These are phyloP conservation scores for Juncus inflexus DNA, from an alignment of 176 grass and related monocot genomes.

Conservation along the genomic window DNA sequence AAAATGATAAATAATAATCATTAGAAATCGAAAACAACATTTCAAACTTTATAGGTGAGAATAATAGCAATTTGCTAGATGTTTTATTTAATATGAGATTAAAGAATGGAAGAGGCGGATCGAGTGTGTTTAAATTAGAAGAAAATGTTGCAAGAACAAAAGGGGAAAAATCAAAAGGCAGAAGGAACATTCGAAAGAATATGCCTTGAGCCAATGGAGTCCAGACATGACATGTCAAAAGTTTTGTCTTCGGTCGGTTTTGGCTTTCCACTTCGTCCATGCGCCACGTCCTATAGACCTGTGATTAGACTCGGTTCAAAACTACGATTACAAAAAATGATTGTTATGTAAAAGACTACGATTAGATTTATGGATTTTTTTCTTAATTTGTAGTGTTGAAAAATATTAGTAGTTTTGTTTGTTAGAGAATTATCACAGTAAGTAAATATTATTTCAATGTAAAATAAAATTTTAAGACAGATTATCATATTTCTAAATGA, in stretches of 20 bases:
- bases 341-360: neutral
- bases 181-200: conserved; percentile 13
- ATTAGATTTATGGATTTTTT: neutral
- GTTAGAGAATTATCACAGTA: too few species aligned
- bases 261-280: conserved; percentile 7
- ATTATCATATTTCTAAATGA: too few species aligned
- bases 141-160: neutral
- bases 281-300: conserved; percentile 3
- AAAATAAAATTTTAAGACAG: too few species aligned
- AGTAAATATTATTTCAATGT: too few species aligned
- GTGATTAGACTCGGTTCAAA: neutral
- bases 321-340: neutral
- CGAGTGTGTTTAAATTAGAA: conserved; percentile 23
- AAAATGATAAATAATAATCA: conserved; percentile 10
- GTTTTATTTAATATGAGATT: conserved; percentile 14
- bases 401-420: too few species aligned
- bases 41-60: too few species aligned
- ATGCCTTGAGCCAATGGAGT: neutral
- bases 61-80: conserved; percentile 11
- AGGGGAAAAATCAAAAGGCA: neutral
- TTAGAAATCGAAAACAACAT: conserved; percentile 1
- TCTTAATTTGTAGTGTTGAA: too few species aligned
- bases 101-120: conserved; percentile 40
- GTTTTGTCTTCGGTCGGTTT: conserved; percentile 2
- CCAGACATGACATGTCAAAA: neutral